Evolutionary conservation across 2,329 filamentous ascomycete genomes (phyloP).

Genomic region (Colletotrichum australisinense): DNA sequence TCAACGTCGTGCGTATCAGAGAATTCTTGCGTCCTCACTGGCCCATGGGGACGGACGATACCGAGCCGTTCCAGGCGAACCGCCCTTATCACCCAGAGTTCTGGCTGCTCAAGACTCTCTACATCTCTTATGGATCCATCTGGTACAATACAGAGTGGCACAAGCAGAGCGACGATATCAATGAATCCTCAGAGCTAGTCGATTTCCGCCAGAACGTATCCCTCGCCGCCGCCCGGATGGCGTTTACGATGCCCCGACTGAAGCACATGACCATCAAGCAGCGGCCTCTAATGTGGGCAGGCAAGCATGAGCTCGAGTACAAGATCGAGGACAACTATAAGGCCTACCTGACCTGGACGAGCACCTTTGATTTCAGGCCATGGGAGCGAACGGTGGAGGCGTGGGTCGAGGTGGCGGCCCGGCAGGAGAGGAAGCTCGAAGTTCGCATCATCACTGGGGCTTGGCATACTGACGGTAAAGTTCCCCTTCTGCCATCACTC

Average conservation of each 20-base stretch:
- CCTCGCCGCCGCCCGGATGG: conserved; percentile 38
- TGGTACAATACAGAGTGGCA: conserved; percentile 38
- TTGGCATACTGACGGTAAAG: conserved; percentile 32
- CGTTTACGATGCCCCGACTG: conserved; percentile 39
- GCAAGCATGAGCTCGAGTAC: conserved; percentile 39
- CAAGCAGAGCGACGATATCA: conserved; percentile 37
- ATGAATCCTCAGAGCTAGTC: conserved; percentile 34
- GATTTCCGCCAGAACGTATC: conserved; percentile 38
- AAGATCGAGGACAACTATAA: conserved; percentile 4
- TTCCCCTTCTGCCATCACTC: conserved; percentile 28
- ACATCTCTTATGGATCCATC: conserved; percentile 38
- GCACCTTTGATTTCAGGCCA: conserved; percentile 39
- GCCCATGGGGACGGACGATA: conserved; percentile 32
- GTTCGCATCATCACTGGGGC: not conserved
- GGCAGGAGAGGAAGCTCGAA: conserved; percentile 23
- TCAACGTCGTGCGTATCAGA: conserved; percentile 37
- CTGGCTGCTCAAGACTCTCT: conserved; percentile 31
- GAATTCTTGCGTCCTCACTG: conserved; percentile 37
- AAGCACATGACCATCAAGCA: conserved; percentile 36
- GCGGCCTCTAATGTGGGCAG: conserved; percentile 40
- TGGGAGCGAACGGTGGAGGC: conserved; percentile 38
- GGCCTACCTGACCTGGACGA: conserved; percentile 35
- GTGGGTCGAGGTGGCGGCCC: conserved; percentile 38
- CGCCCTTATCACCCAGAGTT: conserved; percentile 20
- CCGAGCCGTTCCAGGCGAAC: conserved; percentile 24